phyloP scores from a whole-genome alignment of 257 asterid species.

The Craterostigma plantagineum region DNA sequence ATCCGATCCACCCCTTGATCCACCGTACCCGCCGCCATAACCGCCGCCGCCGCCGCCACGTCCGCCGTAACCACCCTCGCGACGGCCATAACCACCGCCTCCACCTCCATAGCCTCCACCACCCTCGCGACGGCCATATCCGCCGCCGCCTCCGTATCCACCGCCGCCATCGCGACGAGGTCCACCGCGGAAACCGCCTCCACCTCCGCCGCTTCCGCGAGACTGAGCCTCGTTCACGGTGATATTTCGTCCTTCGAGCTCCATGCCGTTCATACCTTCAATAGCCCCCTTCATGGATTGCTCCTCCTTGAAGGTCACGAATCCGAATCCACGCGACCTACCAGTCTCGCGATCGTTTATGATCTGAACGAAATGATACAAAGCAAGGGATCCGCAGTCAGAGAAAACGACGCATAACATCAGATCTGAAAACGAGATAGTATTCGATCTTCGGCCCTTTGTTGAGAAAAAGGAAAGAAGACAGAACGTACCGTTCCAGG shows the following conservation, averaged over 20 bases:
- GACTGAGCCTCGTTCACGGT: conserved; percentile 91
- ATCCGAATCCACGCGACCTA: conserved; percentile 90
- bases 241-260: conserved; percentile 71
- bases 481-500: conserved; percentile 61
- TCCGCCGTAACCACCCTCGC: conserved; percentile 2
- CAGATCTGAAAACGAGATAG: no score
- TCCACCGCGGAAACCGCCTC: conserved; percentile 15
- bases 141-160: not conserved
- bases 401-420: no score
- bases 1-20: not conserved
- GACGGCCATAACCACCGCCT: not conserved
- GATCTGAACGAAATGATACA: conserved; percentile 20
- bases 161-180: conserved; percentile 17
- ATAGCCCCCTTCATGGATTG: conserved; percentile 66
- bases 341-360: conserved; percentile 89
- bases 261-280: conserved; percentile 72
- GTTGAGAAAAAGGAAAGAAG: conserved; percentile 25
- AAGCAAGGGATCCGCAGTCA: conserved; percentile 23
- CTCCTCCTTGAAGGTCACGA: conserved; percentile 75
- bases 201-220: conserved; percentile 41
- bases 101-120: conserved; percentile 1
- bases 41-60: no score
- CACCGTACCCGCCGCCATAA: conserved; percentile 6
- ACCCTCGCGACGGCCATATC: not conserved
- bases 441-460: conserved; percentile 15